Conservation (phyloP, 2,329 filamentous ascomycete species). For the Emergomyces orientalis region DNA sequence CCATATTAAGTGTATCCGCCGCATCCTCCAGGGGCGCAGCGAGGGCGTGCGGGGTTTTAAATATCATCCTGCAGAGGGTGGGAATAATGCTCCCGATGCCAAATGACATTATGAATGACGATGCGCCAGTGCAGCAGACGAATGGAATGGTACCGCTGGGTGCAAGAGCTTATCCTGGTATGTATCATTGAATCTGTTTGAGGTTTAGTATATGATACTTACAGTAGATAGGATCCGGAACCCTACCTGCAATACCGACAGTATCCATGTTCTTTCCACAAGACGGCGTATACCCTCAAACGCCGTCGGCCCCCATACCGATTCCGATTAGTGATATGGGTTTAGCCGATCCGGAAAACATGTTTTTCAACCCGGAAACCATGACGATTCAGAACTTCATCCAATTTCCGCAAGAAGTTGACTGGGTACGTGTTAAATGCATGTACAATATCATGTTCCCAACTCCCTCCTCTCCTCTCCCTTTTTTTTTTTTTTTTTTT, state of each 20-base stretch:
- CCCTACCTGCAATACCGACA: background rate
- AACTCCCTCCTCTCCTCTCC: too few species aligned
- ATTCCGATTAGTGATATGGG: background rate
- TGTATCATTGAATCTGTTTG: background rate
- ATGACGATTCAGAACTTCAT: background rate
- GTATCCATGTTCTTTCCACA: background rate
- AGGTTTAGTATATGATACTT: background rate
- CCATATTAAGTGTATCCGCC: conserved; percentile 4
- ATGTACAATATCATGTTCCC: background rate
- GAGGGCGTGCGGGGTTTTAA: background rate
- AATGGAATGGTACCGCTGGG: background rate
- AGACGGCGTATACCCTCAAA: background rate
- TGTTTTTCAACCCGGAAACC: background rate
- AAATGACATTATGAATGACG: background rate
- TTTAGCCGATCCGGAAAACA: background rate
- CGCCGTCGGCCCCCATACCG: background rate
- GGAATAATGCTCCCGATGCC: background rate
- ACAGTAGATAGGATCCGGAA: background rate
- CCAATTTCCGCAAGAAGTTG: background rate
- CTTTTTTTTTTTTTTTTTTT: background rate
- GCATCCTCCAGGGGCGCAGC: background rate
- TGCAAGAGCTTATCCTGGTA: background rate
- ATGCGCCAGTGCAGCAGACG: background rate
- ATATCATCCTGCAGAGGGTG: background rate
- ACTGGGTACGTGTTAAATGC: conserved; percentile 3